Evolutionary conservation across 2,329 filamentous ascomycete genomes (phyloP), one percentile per base, ranked within the genome.

Genomic region (Taxawa tesnikishii): DNA sequence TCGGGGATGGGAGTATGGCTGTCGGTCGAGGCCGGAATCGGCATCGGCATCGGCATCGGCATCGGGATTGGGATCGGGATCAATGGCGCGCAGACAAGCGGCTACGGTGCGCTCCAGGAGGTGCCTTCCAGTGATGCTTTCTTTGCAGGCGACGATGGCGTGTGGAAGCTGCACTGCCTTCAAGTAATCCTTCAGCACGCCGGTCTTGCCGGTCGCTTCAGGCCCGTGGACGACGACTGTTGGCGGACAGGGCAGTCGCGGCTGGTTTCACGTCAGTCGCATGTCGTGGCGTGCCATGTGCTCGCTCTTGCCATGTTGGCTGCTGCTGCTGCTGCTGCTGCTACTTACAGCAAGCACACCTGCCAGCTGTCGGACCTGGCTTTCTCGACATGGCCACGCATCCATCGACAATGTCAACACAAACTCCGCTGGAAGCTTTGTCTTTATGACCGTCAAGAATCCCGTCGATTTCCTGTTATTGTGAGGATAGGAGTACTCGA

Each of bases 181-280:
- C 3, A 92, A 67, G 11, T 84, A 67, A 3, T 68, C 65, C 35
- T 66, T 64, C 3, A 79, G 65, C 31, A 94, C 68, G 29, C 73
- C 71, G 18, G 75, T 83, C 60, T 96, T 96, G 25, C 85, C 88
- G 0, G 87, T 93, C 2, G 84, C 79, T 47, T 87, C 77, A 17
- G 85, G 73, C 31, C 90, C 90, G 54, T 96, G 77, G 29, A 92
- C 56, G 14, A 94, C 75, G 8, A 94, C 55, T 38, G 82, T 81
- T 8, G 74, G 65, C 35, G 80, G 81, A 35, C 73, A 77, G 17
- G 82, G 77, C n/a, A 77, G 66, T 28, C 62, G 56, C 14, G 75
- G 70, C 73, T 83, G 19, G 49, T n/a, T n/a, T 24, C 10, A 28
- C n/a, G 26, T 37, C 26, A 36, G 34, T 26, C 19, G 29, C 17